Evolutionary conservation across 768 basidiomycete species (phyloP).

Genomic region (Chiua virens): DNA sequence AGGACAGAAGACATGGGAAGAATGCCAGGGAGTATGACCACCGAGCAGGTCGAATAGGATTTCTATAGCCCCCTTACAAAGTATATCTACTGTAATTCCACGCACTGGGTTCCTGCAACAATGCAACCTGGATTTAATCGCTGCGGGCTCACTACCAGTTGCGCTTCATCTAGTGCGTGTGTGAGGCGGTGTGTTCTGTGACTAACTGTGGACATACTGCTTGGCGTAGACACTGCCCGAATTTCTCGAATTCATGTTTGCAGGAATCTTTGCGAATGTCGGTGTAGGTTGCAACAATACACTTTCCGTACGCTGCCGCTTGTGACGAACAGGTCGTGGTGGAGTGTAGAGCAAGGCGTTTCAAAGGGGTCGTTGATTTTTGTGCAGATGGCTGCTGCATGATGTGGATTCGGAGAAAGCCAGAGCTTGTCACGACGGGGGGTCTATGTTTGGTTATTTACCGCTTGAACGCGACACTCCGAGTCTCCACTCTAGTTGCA

Average conservation of each 20-base stretch:
- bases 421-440: no score
- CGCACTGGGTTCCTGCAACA: constrained; percentile 5
- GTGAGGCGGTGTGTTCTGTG: background rate
- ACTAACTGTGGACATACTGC: constrained; percentile 54
- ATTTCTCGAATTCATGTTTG: constrained; percentile 78
- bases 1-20: constrained; percentile 41
- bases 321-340: constrained; percentile 71
- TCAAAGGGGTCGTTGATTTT: constrained; percentile 46
- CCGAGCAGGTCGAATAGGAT: constrained; percentile 21
- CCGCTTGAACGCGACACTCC: background rate
- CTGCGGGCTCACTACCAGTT: constrained; percentile 42
- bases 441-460: no score
- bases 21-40: constrained; percentile 32
- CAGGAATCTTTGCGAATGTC: constrained; percentile 87
- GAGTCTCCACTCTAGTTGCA: background rate
- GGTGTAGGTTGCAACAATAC: constrained; percentile 77
- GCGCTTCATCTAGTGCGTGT: constrained; percentile 48
- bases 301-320: constrained; percentile 84
- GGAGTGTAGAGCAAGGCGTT: constrained; percentile 66
- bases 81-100: constrained; percentile 21
- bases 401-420: background rate
- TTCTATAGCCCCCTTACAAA: constrained; percentile 1
- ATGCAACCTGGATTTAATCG: background rate
- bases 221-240: constrained; percentile 77
- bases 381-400: constrained; percentile 26